A percentile compares a stretch with the other conserved stretches of the same genome.
These are phyloP conservation scores for Aspergillus felis DNA, from an alignment of 2,329 filamentous ascomycete species.

Conservation along the genomic window DNA sequence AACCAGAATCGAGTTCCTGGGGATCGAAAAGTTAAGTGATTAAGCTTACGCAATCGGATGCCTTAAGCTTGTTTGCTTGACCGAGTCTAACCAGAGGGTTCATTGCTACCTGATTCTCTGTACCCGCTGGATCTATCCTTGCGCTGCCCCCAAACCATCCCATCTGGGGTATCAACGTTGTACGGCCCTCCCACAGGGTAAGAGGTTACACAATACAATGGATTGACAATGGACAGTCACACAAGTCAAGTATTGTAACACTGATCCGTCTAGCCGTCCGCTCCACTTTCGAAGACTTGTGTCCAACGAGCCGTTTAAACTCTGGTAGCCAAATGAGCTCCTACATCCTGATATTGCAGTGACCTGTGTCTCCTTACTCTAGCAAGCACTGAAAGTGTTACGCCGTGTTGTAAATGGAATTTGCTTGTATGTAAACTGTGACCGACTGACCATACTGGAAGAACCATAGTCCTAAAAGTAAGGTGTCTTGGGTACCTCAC, in stretches of 20 bases:
- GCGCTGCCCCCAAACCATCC: no score
- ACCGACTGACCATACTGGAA: no score
- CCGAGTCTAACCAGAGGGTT: not conserved
- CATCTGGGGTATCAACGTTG: no score
- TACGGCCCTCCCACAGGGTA: no score
- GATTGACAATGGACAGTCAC: not conserved
- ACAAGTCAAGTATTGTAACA: not conserved
- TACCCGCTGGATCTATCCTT: no score
- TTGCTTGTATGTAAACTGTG: no score
- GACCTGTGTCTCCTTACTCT: no score
- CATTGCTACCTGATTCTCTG: not conserved
- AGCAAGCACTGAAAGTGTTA: no score
- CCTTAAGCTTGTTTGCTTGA: not conserved
- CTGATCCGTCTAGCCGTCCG: not conserved
- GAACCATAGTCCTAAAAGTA: no score
- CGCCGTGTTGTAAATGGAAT: no score
- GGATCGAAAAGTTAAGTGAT: not conserved
- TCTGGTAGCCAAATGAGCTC: not conserved
- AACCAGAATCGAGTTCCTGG: not conserved
- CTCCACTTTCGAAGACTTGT: not conserved
- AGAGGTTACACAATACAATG: not conserved
- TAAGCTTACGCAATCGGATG: not conserved
- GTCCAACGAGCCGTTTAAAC: not conserved
- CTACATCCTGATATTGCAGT: no score
- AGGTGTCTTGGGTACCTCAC: no score